phyloP scores from a whole-genome alignment of 176 grass and related monocot species.

The Raddia guianensis region DNA sequence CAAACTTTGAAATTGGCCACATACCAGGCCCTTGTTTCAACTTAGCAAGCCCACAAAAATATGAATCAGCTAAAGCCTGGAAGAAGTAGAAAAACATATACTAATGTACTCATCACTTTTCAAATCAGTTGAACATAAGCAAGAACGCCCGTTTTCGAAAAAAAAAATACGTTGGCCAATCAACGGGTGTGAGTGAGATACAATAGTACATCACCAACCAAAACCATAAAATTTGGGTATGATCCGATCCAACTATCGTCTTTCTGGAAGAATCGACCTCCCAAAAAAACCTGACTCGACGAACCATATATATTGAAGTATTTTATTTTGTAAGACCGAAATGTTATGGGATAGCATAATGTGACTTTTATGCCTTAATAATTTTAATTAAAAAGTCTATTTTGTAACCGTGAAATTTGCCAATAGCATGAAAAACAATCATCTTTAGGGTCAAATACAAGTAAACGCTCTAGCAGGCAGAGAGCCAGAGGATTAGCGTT shows the following conservation, averaged over 20 bases:
- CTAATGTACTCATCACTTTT: neutral
- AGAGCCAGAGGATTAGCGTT: slow-evolving; percentile 75
- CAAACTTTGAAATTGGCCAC: slow-evolving; percentile 75
- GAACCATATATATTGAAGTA: no score
- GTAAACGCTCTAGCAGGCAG: slow-evolving; percentile 70
- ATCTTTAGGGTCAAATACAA: slow-evolving; percentile 93
- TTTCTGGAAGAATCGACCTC: no score
- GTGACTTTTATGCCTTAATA: no score
- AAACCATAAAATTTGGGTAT: no score
- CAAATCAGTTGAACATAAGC: slow-evolving; percentile 34
- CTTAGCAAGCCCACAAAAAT: slow-evolving; percentile 69
- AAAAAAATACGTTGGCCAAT: neutral
- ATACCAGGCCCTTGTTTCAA: slow-evolving; percentile 63
- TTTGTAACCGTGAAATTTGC: no score
- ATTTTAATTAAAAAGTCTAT: no score
- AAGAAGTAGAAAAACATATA: slow-evolving; percentile 28
- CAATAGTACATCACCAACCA: neutral
- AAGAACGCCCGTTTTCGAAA: neutral
- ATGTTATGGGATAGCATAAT: no score
- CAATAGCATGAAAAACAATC: no score
- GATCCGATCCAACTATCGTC: no score
- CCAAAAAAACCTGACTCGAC: no score
- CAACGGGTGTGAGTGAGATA: neutral
- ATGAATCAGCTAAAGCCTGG: slow-evolving; percentile 95
- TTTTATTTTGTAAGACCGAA: no score